Evolutionary conservation across 768 basidiomycete genomes (phyloP), one percentile per base, ranked within the genome.

Genomic region (Tylopilus rubrobrunneus): DNA sequence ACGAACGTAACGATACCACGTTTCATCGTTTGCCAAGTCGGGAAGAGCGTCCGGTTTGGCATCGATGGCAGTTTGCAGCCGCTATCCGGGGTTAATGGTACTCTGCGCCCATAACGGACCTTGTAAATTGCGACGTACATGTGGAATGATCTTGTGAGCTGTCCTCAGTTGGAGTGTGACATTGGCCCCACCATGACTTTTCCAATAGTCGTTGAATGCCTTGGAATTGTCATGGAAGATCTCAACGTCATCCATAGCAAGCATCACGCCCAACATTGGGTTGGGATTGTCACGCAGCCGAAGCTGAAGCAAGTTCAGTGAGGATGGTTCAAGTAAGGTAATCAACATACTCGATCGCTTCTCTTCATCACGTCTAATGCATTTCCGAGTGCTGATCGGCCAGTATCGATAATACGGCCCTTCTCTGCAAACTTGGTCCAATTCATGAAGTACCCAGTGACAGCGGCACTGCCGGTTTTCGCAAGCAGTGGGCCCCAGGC

Each of bases 371-470:
- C 39, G 2, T 42, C 52, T 23, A 71, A 1, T 19, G 56, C 6
- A 1, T 27, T 31, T 15, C 12, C 42, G 4, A 56, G 9, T 7
- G 11, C 45, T 2, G 41, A 46, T 1, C 14, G 51, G 2, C 52
- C 60, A 29, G 62, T 52, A 1, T 58, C 44, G 28, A 6, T 34
- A 37, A 58, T 49, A 14, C 55, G 17, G 3, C 49, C 59, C 6
- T 53, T 43, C 17, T 39, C 28, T 0, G 49, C 1, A 41, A 53
- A 45, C 6, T 45, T 33, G n/a, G 45, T 52, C 79, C 79, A 80
- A 51, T 80, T 80, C 78, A 80, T 76, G 51, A 74, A 78, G 51
- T 76, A 75, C 15, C 73, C 75, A 7, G 77, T 56, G 7, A 80
- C 61, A 0, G 73, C 55, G 5, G 76, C 71, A 33, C 56, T 45